Conservation (phyloP, 2,329 filamentous ascomycete species). For the Talaromyces sp. region DNA sequence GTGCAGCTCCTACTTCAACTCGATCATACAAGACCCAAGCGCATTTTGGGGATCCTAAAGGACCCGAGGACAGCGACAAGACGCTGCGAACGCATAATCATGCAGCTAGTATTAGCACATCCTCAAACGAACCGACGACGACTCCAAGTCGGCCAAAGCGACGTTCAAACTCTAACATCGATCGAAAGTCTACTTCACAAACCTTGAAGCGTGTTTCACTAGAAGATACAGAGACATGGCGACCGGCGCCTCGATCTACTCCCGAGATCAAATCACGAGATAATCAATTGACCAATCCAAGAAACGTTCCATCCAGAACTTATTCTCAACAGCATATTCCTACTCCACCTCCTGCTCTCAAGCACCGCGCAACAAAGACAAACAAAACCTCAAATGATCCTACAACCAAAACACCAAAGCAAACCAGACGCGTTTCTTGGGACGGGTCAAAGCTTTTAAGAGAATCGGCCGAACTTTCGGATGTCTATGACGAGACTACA, state of each 20-base stretch:
- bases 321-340: slow-evolving; percentile 24
- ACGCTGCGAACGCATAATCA: neutral
- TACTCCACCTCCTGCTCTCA: slow-evolving; percentile 40
- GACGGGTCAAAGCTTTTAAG: slow-evolving; percentile 37
- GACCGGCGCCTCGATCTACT: slow-evolving; percentile 30
- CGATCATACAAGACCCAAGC: slow-evolving; percentile 14
- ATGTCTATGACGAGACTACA: slow-evolving; percentile 5
- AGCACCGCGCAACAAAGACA: slow-evolving; percentile 40
- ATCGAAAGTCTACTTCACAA: slow-evolving; percentile 37
- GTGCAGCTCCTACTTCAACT: slow-evolving; percentile 17
- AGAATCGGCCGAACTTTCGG: slow-evolving; percentile 23
- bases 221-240: slow-evolving; percentile 36
- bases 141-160: slow-evolving; percentile 28
- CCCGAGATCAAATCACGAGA: slow-evolving; percentile 32
- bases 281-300: slow-evolving; percentile 31
- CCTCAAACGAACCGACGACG: slow-evolving; percentile 25
- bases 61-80: neutral
- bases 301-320: slow-evolving; percentile 18
- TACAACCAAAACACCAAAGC: slow-evolving; percentile 25
- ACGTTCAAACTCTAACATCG: slow-evolving; percentile 32
- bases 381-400: slow-evolving; percentile 22
- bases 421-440: slow-evolving; percentile 36
- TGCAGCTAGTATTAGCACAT: slow-evolving; percentile 12
- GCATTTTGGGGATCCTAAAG: neutral
- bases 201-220: slow-evolving; percentile 40